phyloP scores from a whole-genome alignment of 257 asterid genomes.

The Cynanchum wilfordii region DNA sequence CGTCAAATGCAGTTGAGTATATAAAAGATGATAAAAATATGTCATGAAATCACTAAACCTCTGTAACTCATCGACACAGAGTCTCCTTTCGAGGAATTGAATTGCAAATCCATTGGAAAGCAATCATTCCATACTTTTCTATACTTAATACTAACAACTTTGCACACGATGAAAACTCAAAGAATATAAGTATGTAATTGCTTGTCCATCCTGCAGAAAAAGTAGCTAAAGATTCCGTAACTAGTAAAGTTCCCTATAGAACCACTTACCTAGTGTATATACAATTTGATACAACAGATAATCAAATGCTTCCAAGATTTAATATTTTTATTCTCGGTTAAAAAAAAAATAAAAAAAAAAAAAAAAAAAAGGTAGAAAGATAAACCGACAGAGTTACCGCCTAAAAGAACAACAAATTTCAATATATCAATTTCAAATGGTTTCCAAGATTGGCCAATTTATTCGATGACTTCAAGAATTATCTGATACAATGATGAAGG shows the following conservation, averaged over 20 bases:
- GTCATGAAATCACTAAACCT: not conserved
- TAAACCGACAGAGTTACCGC: not conserved
- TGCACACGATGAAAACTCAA: not conserved
- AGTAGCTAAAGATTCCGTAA: not conserved
- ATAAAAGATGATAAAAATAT: not conserved
- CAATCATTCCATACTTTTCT: not conserved
- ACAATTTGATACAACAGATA: not conserved
- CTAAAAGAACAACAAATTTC: not conserved
- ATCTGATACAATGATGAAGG: not conserved
- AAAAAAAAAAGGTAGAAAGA: not conserved
- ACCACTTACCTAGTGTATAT: not conserved
- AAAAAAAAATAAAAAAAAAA: too few species aligned
- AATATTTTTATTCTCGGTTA: not conserved
- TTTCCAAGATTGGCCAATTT: not conserved
- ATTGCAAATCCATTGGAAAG: not conserved
- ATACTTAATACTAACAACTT: not conserved
- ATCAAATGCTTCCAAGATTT: slow-evolving; percentile 4
- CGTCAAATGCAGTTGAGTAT: not conserved
- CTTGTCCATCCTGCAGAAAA: not conserved
- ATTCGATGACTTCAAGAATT: not conserved
- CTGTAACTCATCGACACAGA: not conserved
- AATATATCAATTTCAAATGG: not conserved
- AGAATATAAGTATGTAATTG: not conserved
- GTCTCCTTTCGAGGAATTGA: not conserved
- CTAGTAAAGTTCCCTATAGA: not conserved